Percentiles rank a stretch among this genome's conserved stretches.
phyloP scores from a whole-genome alignment of 805 yeast genomes.

The Tetrapisispora iriomotensis region DNA sequence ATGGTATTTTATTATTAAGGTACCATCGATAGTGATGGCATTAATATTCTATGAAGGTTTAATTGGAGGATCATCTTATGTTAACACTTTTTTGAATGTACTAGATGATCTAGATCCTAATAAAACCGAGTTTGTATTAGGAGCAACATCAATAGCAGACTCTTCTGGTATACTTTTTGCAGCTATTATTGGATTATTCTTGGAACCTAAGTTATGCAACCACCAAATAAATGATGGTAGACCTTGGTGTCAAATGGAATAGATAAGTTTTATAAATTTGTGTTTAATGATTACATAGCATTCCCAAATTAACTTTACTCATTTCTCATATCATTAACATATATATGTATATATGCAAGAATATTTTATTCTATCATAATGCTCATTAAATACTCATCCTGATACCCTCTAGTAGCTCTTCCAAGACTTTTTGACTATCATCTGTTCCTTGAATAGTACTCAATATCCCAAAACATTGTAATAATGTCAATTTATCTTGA shows the following conservation, averaged over 20 bases:
- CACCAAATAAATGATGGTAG: constrained; percentile 65
- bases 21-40: constrained; percentile 50
- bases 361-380: not conserved
- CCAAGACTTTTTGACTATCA: constrained; percentile 49
- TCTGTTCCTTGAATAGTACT: constrained; percentile 44
- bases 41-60: constrained; percentile 80
- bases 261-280: too few species aligned
- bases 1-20: constrained; percentile 43
- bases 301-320: too few species aligned
- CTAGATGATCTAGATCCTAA: constrained; percentile 43
- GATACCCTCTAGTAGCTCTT: constrained; percentile 35
- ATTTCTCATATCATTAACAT: too few species aligned
- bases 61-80: constrained; percentile 84
- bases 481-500: constrained; percentile 34
- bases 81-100: constrained; percentile 75
- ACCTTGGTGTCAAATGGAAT: constrained; percentile 60
- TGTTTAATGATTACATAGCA: too few species aligned
- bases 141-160: constrained; percentile 76
- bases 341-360: not conserved
- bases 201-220: constrained; percentile 64
- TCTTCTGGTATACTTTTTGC: constrained; percentile 78
- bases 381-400: constrained; percentile 26
- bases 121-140: constrained; percentile 64
- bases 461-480: constrained; percentile 56
- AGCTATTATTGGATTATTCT: constrained; percentile 60